A percentile compares a stretch with the other conserved stretches of the same genome.
Conservation (phyloP, 2,329 filamentous ascomycete species). For the Sporothrix pseudoabietina region DNA sequence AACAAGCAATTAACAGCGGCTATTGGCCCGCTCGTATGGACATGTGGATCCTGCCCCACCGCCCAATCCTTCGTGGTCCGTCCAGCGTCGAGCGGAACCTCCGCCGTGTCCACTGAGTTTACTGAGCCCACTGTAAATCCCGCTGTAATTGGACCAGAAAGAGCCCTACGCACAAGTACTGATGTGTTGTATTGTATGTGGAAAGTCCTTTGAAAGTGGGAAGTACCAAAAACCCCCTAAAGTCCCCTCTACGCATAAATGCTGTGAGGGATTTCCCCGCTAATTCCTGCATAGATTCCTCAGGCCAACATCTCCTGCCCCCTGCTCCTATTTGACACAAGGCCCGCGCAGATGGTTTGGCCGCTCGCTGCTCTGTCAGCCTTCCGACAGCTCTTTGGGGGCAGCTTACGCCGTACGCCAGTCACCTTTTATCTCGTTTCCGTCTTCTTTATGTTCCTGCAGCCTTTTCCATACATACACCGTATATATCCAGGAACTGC, state of each 20-base stretch:
- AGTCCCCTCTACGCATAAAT: no score
- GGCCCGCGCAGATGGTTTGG: neutral
- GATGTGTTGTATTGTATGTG: no score
- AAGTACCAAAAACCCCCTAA: no score
- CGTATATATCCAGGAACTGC: constrained; percentile 5
- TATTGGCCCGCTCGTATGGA: constrained; percentile 30
- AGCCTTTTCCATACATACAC: neutral
- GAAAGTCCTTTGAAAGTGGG: no score
- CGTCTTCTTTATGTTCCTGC: neutral
- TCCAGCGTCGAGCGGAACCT: neutral
- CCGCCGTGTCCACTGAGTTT: neutral
- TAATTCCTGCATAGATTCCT: no score
- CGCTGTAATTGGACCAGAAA: neutral
- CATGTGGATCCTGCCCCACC: neutral
- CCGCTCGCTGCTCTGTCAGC: neutral
- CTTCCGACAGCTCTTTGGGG: neutral
- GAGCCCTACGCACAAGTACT: neutral
- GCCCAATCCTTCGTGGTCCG: neutral
- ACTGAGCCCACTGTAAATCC: no score
- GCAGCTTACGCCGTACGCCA: neutral
- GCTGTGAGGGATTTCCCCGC: no score
- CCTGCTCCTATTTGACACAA: no score
- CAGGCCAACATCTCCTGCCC: no score
- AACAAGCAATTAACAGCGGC: neutral
- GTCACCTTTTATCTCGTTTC: neutral